A percentile compares a stretch with the other conserved stretches of the same genome.
Conservation (phyloP, 768 basidiomycete species). For the Leccinum subgranulosum region DNA sequence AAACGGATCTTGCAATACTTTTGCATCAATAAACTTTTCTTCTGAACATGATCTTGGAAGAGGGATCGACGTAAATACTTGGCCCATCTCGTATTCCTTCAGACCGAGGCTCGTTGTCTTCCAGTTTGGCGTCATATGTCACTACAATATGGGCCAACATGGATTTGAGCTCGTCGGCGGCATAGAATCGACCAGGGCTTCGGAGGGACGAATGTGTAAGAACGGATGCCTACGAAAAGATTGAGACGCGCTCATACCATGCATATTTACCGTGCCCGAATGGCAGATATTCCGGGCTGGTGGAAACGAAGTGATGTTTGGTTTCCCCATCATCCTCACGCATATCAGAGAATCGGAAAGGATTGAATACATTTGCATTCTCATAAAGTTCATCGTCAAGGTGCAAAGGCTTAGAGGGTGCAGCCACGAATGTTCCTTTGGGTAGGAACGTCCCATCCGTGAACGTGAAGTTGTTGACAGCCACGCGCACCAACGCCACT, state of each 20-base stretch:
- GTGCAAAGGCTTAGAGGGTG: constrained; percentile 25
- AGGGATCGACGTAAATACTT: not conserved
- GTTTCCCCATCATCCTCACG: constrained; percentile 28
- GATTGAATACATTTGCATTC: constrained; percentile 39
- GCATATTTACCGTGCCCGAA: not conserved
- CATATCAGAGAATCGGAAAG: constrained; percentile 45
- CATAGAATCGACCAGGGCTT: constrained; percentile 12
- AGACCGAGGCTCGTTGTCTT: not conserved
- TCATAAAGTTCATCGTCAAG: constrained; percentile 25
- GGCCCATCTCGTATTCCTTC: too few species aligned
- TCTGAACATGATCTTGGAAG: not conserved
- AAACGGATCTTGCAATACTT: too few species aligned
- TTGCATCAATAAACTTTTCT: not conserved
- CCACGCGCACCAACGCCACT: constrained; percentile 32
- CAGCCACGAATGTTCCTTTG: constrained; percentile 21
- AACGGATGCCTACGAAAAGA: not conserved
- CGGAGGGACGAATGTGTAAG: not conserved
- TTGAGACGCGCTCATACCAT: not conserved
- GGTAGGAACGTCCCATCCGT: constrained; percentile 32
- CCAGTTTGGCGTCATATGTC: not conserved
- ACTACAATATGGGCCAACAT: not conserved
- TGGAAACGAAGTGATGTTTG: not conserved
- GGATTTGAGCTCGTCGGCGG: not conserved
- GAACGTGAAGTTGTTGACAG: constrained; percentile 32
- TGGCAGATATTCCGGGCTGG: not conserved